Base-by-base conservation (phyloP, 1,284 basidiomycete species). In the Fistulinella cinereoalba region DNA sequence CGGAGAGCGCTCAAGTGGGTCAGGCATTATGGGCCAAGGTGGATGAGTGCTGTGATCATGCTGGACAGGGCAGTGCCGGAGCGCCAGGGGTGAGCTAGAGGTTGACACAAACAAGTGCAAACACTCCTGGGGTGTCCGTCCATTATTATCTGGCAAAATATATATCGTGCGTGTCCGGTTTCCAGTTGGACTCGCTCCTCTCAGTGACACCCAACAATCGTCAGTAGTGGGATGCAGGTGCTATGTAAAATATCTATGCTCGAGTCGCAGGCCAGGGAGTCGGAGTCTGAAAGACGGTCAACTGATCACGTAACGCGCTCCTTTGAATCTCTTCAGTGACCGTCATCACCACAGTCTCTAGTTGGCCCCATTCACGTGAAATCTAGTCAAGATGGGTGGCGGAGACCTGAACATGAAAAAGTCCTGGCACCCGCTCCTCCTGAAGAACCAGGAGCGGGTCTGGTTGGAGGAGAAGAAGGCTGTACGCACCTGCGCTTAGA, bases 381-480 rank as follows among this genome's bases (percentile, higher is more conserved):
- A 62, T 55, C 46, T 54, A 65, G 56, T 58, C 77, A 94, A 88
- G 61, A 97, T 97, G 93, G 93, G 93, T 81, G 91, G 91, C 53
- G 91, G 91, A 56, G 91, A 94, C 67, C 76, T 93, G 69, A 92
- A 92, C 64, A 95, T 95, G 93, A 97, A 97, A 71, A 95, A 96
- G 80, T 92, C 92, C 56, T 97, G 95, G 94, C 94, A 97, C 70
- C 92, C 93, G 78, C 88, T 96, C 79, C 90, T 97, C 73, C 73
- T 96, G 72, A 92, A 92, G 69, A 97, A 97, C 74, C 95, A 98
- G 85, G 93, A 97, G 84, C 84, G 88, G 79, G 96, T 99, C 61
- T 99, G 97, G 96, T 82, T 97, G 53, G 89, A 96, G 70, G 96
- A 99, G 72, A 93, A 97, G 81, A 88, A 91, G 66, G 93, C 93